A percentile compares a stretch with the other conserved stretches of the same genome.
These are phyloP conservation scores for Cymbopogon flexuosus DNA, from an alignment of 202 grass and related monocot species.

Conservation along the genomic window DNA sequence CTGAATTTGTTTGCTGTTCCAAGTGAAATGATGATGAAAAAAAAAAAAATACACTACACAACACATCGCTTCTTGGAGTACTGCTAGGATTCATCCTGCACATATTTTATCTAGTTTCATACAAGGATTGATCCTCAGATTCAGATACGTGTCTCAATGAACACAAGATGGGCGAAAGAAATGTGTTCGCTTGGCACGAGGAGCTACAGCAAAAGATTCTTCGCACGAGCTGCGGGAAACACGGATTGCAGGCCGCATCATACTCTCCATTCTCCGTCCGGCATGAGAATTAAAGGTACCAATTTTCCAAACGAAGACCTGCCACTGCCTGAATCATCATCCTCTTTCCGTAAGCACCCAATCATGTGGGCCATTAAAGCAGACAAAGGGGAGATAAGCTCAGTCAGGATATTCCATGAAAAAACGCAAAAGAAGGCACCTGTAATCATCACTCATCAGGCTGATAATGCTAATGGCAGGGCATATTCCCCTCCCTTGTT, in stretches of 20 bases:
- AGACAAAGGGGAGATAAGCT: neutral
- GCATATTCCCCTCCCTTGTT: neutral
- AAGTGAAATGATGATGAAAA: too few relatives aligned
- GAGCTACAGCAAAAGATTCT: neutral
- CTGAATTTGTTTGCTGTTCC: neutral
- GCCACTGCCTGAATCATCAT: neutral
- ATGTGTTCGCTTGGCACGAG: neutral
- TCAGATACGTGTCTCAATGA: neutral
- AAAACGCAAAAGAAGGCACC: neutral
- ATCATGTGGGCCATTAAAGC: neutral
- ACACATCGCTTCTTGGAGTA: neutral
- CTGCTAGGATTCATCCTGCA: neutral
- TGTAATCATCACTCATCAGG: neutral
- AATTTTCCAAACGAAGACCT: neutral
- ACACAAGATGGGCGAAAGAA: too few relatives aligned
- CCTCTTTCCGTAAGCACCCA: constrained; percentile 22
- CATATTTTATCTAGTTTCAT: too few relatives aligned
- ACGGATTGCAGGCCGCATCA: constrained; percentile 31
- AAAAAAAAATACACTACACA: too few relatives aligned
- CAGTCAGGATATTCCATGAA: constrained; percentile 16
- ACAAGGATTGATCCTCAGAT: neutral
- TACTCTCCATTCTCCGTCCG: neutral
- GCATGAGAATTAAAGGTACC: too few relatives aligned
- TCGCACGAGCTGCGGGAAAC: constrained; percentile 22
- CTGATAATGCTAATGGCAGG: neutral